A percentile compares a stretch with the other conserved stretches of the same genome.
Conservation (phyloP, 345 rosid genomes). For the Eucalyptus melliodora region DNA sequence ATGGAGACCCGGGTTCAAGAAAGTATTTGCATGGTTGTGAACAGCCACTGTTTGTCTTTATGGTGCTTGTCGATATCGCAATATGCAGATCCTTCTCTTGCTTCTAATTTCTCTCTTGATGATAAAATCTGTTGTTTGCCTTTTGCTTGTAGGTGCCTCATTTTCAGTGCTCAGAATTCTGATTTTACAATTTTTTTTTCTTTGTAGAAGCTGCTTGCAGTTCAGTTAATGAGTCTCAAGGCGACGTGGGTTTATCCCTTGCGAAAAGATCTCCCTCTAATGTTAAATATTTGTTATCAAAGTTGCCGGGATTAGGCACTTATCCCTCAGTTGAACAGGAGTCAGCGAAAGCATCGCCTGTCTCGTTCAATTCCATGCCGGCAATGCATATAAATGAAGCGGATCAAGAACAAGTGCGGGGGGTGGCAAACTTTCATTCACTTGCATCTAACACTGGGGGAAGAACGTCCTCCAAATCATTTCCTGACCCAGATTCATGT, state of each 20-base stretch:
- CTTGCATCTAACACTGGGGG: conserved; percentile 13
- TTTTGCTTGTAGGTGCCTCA: neutral
- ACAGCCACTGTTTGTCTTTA: neutral
- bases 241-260: conserved; percentile 9
- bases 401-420: neutral
- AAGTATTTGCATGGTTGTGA: neutral
- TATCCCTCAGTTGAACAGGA: conserved; percentile 2
- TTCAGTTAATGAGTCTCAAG: neutral
- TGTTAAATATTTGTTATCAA: neutral
- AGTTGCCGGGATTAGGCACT: conserved; percentile 13
- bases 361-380: conserved; percentile 56
- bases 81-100: neutral
- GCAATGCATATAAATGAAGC: conserved; percentile 24
- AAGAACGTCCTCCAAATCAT: conserved; percentile 22
- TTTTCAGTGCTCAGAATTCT: neutral
- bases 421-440: neutral
- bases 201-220: neutral
- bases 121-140: neutral
- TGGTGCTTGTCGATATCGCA: neutral
- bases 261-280: conserved; percentile 8
- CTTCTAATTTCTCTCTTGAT: neutral
- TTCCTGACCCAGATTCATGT: conserved; percentile 23
- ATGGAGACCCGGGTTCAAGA: neutral
- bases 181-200: neutral
- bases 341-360: conserved; percentile 12